These are phyloP conservation scores for Terfezia boudieri DNA, from an alignment of 495 filamentous ascomycete species.

Conservation along the genomic window DNA sequence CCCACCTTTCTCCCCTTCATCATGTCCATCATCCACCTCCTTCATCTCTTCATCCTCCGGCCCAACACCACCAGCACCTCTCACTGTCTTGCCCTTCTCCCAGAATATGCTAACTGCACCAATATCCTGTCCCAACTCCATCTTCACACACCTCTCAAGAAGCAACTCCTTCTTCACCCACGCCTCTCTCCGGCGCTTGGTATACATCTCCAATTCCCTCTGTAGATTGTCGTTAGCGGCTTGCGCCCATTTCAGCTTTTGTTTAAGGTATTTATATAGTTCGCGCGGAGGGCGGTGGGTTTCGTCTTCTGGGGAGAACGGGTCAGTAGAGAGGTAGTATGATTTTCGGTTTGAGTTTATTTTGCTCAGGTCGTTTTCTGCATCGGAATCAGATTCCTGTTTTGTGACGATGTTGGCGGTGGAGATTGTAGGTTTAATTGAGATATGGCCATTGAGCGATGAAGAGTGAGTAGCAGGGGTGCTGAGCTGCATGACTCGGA, in stretches of 20 bases:
- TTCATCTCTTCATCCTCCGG: conserved; percentile 27
- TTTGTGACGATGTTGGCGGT: conserved; percentile 9
- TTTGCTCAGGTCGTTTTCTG: not conserved
- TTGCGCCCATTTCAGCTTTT: conserved; percentile 63
- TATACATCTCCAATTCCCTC: conserved; percentile 38
- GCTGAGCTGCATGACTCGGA: conserved; percentile 16
- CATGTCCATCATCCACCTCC: conserved; percentile 30
- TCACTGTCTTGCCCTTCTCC: not conserved
- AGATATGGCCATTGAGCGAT: conserved; percentile 32
- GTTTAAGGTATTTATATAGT: conserved; percentile 48
- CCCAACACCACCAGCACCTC: not conserved
- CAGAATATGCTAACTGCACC: not conserved
- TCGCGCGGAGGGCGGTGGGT: conserved; percentile 41
- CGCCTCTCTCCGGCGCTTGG: conserved; percentile 45
- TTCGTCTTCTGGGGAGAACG: conserved; percentile 52
- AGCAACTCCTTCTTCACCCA: conserved; percentile 67
- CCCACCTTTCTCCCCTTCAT: conserved; percentile 33
- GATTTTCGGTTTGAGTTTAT: conserved; percentile 9
- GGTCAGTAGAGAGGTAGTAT: conserved; percentile 33
- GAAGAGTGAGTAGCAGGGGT: conserved; percentile 20
- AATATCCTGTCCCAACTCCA: conserved; percentile 24
- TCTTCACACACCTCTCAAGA: conserved; percentile 30
- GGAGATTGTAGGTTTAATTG: conserved; percentile 28
- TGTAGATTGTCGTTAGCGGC: conserved; percentile 41
- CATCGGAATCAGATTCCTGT: not conserved